Evolutionary conservation across 2,329 filamentous ascomycete genomes (phyloP), one percentile per base, ranked within the genome.

Genomic region (Aspergillus spinulosporus): DNA sequence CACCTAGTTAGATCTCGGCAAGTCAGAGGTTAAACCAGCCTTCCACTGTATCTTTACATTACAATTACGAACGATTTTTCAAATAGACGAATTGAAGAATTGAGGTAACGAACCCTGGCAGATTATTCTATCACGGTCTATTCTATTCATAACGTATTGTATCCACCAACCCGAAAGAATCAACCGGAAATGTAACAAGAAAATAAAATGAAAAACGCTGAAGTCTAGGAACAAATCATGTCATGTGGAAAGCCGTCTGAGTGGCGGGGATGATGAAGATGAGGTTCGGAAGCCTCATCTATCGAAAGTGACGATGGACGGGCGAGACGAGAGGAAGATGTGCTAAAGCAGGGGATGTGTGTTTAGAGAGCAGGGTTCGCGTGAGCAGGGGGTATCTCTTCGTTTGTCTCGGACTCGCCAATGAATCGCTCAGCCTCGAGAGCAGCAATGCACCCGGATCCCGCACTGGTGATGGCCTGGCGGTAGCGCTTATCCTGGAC

Each of bases 401-500:
- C 80, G 65, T 80, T 77, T 4, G 74, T 72, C 58, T 93, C 90
- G 48, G 82, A 76, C 69, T 97, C 93, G 4, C 89, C 82, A 53
- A 99, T 80, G 80, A 84, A 97, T 76, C 96, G 96, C 78, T 99
- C 94, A 7, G 93, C 93, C 71, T 99, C 94, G 53, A 99, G 84
- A 8, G 93, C 94, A 52, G 94, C 94, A 80, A 97, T 88, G 76
- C 94, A 99, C 62, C 94, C 94, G 59, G 92, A 92, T 59, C 92
- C 90, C 92, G 94, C 94, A 78, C 92, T 97, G 62, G 94, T 99
- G 64, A 99, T 95, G 46, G 94, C 94, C 80, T 99, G 94, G 73
- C 94, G 86, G 76, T 99, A 99, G 72, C 88, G 86, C 87, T 97
- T 99, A 74, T 99, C 95, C 80, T 99, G 94, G 7, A 99, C 95